phyloP scores from a whole-genome alignment of 192 early-diverging fungal genomes.

The Jimgerdemannia flammicorona region DNA sequence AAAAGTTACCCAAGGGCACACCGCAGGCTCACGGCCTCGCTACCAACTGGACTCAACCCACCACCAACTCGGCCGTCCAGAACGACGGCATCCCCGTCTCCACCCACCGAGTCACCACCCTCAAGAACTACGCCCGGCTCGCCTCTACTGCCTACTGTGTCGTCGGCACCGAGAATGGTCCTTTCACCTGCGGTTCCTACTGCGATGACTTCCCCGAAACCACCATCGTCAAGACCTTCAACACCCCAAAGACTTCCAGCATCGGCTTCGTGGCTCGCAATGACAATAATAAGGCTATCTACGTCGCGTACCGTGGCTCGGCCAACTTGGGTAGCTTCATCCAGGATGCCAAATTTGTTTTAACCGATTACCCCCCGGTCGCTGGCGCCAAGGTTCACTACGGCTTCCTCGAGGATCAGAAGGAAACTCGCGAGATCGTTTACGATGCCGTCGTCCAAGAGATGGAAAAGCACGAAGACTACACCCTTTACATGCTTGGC shows the following conservation, averaged over 20 bases:
- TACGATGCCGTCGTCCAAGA: neutral
- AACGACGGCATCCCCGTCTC: too few relatives aligned
- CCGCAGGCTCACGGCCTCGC: too few relatives aligned
- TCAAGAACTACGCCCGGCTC: too few relatives aligned
- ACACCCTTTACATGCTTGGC: constrained; percentile 20
- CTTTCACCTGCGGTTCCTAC: too few relatives aligned
- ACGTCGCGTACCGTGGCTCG: constrained; percentile 19
- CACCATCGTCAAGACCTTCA: constrained; percentile 9
- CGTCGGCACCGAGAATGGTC: too few relatives aligned
- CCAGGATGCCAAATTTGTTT: neutral
- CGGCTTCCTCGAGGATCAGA: constrained; percentile 7
- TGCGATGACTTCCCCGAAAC: constrained; percentile 2
- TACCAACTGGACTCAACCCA: too few relatives aligned
- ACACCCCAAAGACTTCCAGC: constrained; percentile 9
- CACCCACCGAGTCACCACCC: too few relatives aligned
- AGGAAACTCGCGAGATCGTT: constrained; percentile 3
- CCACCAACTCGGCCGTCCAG: too few relatives aligned
- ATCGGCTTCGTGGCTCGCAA: constrained; percentile 15
- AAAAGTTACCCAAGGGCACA: too few relatives aligned
- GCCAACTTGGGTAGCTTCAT: neutral
- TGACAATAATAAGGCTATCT: constrained; percentile 11
- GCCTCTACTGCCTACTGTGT: too few relatives aligned
- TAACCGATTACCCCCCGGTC: neutral
- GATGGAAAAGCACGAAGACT: constrained; percentile 12
- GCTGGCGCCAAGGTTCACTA: neutral